Conservation (phyloP, 352 stramenopile species). For the Pythium plurisporium region DNA sequence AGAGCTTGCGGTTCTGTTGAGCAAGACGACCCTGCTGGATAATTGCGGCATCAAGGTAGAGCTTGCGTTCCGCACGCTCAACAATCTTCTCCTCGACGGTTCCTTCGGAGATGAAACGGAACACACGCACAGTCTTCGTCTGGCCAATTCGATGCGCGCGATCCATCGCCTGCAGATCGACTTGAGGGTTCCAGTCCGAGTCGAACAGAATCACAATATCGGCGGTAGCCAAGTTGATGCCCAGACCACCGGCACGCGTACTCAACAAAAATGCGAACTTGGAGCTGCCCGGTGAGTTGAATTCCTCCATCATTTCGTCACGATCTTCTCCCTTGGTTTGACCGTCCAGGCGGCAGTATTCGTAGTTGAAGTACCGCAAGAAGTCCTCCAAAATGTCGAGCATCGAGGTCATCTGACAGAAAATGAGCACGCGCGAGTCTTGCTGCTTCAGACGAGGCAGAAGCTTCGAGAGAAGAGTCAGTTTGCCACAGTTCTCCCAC, state of each 20-base stretch:
- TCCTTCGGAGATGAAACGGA: conserved; percentile 97
- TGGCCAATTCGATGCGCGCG: conserved; percentile 97
- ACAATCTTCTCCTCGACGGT: conserved; percentile 99
- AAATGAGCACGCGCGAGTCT: conserved; percentile 96
- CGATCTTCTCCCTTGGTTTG: conserved; percentile 84
- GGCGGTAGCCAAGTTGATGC: conserved; percentile 98
- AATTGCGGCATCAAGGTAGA: conserved; percentile 98
- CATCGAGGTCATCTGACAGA: conserved; percentile 99
- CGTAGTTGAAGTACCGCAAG: conserved; percentile 87
- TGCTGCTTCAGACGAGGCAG: conserved; percentile 83
- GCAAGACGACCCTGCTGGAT: conserved; percentile 98
- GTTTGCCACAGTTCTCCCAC: conserved; percentile 98
- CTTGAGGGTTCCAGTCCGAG: conserved; percentile 98
- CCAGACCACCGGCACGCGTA: conserved; percentile 94
- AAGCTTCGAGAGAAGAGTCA: conserved; percentile 96
- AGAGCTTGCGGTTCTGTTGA: conserved; percentile 88
- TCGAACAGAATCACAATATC: conserved; percentile 99
- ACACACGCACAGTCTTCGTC: conserved; percentile 98
- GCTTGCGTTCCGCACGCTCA: conserved; percentile 96
- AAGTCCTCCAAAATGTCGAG: conserved; percentile 99
- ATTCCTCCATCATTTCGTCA: conserved; percentile 95
- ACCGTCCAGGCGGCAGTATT: conserved; percentile 83
- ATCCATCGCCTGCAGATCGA: conserved; percentile 98
- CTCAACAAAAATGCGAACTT: conserved; percentile 98
- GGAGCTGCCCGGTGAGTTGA: conserved; percentile 94